Percentiles rank a stretch among this genome's conserved stretches.
These are phyloP conservation scores for Pestalotiopsis sp. DNA, from an alignment of 2,329 filamentous ascomycete genomes.

Conservation along the genomic window DNA sequence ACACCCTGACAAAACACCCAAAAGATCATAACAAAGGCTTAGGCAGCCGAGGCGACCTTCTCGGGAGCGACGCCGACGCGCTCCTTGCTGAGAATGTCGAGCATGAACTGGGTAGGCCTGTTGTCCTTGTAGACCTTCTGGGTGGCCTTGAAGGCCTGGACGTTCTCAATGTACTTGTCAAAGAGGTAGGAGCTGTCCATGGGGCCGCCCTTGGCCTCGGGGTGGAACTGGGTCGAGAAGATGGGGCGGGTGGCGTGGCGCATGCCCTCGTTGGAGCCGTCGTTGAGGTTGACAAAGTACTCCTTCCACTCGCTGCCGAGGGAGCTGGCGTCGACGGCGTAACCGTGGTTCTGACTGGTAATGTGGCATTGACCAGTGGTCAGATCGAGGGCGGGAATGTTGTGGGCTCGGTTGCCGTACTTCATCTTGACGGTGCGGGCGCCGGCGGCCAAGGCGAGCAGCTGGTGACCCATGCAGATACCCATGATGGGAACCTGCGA, in stretches of 20 bases:
- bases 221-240: slow-evolving; percentile 98
- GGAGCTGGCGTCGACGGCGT: slow-evolving; percentile 86
- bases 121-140: slow-evolving; percentile 82
- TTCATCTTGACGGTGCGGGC: slow-evolving; percentile 95
- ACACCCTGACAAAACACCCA: neutral
- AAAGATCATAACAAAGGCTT: slow-evolving; percentile 13
- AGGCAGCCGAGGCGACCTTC: slow-evolving; percentile 56
- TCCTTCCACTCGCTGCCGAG: slow-evolving; percentile 89
- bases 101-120: slow-evolving; percentile 82
- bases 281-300: slow-evolving; percentile 98
- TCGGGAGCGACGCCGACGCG: slow-evolving; percentile 84
- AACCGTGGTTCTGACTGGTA: slow-evolving; percentile 97
- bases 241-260: slow-evolving; percentile 96
- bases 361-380: slow-evolving; percentile 98
- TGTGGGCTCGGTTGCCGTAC: slow-evolving; percentile 98
- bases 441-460: slow-evolving; percentile 86
- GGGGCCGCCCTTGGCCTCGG: slow-evolving; percentile 95
- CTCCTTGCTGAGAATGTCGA: slow-evolving; percentile 91
- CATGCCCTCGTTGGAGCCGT: slow-evolving; percentile 95
- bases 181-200: slow-evolving; percentile 96
- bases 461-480: slow-evolving; percentile 96
- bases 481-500: slow-evolving; percentile 94
- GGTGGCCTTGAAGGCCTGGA: slow-evolving; percentile 84
- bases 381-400: slow-evolving; percentile 93
- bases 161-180: slow-evolving; percentile 91